Percentiles rank a stretch among this genome's conserved stretches.
These are phyloP conservation scores for Balamuthia mandrillaris DNA, from an alignment of 208 protist species.

Conservation along the genomic window DNA sequence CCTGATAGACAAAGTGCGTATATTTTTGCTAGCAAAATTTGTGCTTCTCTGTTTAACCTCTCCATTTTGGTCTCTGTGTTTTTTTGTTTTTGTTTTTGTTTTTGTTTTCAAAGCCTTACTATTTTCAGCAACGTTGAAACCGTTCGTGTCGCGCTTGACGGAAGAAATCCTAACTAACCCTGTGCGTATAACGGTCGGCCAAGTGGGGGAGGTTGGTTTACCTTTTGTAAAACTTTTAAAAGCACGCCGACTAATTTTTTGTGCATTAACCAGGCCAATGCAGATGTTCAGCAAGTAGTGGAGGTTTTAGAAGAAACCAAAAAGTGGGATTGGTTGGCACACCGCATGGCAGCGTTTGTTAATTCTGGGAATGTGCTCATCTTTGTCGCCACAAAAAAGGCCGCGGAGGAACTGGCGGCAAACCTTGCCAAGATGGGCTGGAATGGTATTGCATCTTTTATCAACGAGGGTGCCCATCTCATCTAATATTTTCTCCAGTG, in stretches of 20 bases:
- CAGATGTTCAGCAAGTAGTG: slow-evolving; percentile 55
- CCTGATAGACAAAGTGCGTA: slow-evolving; percentile 62
- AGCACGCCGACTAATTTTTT: too few relatives aligned
- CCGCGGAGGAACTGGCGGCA: slow-evolving; percentile 39
- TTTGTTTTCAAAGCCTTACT: slow-evolving; percentile 33
- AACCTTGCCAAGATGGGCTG: slow-evolving; percentile 31
- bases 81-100: not conserved
- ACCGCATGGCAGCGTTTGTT: slow-evolving; percentile 30
- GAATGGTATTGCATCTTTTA: not conserved
- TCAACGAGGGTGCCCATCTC: not conserved
- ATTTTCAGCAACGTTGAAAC: slow-evolving; percentile 49
- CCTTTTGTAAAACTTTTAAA: too few relatives aligned
- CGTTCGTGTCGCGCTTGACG: slow-evolving; percentile 40
- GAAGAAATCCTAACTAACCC: slow-evolving; percentile 48
- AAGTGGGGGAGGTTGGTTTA: slow-evolving; percentile 11
- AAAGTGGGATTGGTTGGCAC: slow-evolving; percentile 57
- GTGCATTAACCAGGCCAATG: too few relatives aligned
- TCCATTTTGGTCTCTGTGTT: not conserved
- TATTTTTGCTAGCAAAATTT: slow-evolving; percentile 15
- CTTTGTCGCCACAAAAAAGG: slow-evolving; percentile 50
- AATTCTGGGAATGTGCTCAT: slow-evolving; percentile 52
- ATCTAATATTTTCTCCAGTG: not conserved
- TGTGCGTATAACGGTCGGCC: slow-evolving; percentile 58
- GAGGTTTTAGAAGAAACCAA: slow-evolving; percentile 40
- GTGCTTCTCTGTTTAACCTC: slow-evolving; percentile 21